Conservation (phyloP, 495 filamentous ascomycete genomes). For the Opeltia flavorubescens region DNA sequence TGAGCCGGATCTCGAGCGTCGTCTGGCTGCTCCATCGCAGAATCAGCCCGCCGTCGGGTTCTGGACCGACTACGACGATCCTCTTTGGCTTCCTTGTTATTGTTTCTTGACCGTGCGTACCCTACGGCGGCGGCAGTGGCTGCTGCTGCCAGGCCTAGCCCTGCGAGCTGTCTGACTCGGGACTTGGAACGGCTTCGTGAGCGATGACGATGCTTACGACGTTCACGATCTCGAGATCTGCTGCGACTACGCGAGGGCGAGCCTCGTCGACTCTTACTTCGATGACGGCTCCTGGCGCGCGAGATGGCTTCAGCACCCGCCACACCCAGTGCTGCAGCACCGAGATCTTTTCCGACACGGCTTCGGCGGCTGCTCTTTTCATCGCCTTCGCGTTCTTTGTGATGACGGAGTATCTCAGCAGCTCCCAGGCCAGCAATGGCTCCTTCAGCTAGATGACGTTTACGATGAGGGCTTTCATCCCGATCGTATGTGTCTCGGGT, state of each 20-base stretch:
- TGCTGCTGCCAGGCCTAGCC: slow-evolving; percentile 65
- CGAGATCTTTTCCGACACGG: slow-evolving; percentile 59
- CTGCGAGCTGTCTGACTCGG: slow-evolving; percentile 46
- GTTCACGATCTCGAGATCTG: slow-evolving; percentile 20
- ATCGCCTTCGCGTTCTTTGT: slow-evolving; percentile 43
- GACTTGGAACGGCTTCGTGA: slow-evolving; percentile 38
- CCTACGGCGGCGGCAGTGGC: slow-evolving; percentile 72
- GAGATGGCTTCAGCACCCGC: slow-evolving; percentile 64
- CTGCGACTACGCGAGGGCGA: slow-evolving; percentile 27
- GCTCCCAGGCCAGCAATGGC: slow-evolving; percentile 66
- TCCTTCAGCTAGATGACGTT: slow-evolving; percentile 75
- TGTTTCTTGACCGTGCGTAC: slow-evolving; percentile 52
- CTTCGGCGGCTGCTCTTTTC: slow-evolving; percentile 43
- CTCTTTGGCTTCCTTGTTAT: slow-evolving; percentile 51
- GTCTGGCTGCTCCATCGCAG: slow-evolving; percentile 26
- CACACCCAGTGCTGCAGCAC: slow-evolving; percentile 69
- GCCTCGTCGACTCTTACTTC: slow-evolving; percentile 42
- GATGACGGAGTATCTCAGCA: slow-evolving; percentile 58
- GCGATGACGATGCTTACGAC: slow-evolving; percentile 24
- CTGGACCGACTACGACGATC: slow-evolving; percentile 55
- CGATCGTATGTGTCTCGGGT: slow-evolving; percentile 31
- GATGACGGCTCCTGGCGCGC: slow-evolving; percentile 58
- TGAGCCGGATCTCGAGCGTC: slow-evolving; percentile 42
- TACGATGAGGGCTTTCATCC: slow-evolving; percentile 45
- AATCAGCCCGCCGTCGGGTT: slow-evolving; percentile 40